A percentile compares a stretch with the other conserved stretches of the same genome.
Evolutionary conservation across 768 basidiomycete genomes (phyloP).

Genomic region (Boletus huronensis): DNA sequence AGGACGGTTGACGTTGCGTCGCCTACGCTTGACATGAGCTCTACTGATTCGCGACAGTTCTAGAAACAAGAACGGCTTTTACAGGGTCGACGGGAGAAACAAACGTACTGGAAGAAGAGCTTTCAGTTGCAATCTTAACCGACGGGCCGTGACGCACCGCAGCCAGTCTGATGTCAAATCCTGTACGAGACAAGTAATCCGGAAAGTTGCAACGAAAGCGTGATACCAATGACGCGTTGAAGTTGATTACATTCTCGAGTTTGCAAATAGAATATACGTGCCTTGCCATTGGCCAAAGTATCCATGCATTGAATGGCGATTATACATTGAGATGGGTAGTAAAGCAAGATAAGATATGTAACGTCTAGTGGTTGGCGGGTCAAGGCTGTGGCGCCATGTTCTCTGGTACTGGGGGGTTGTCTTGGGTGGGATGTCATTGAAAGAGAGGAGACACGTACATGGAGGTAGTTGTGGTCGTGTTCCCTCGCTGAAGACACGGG

Average conservation of each 20-base stretch:
- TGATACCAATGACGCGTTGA: not conserved
- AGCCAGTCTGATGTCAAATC: conserved; percentile 14
- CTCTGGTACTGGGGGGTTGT: conserved; percentile 44
- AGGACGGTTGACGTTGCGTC: conserved; percentile 13
- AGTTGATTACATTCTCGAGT: not conserved
- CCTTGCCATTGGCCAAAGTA: conserved; percentile 26
- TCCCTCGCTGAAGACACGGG: conserved; percentile 82
- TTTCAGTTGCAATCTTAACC: conserved; percentile 11
- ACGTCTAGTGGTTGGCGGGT: conserved; percentile 49
- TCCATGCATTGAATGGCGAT: conserved; percentile 35
- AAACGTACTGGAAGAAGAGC: not conserved
- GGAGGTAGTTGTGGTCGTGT: conserved; percentile 78
- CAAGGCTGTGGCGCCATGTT: conserved; percentile 50
- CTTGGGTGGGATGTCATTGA: conserved; percentile 5
- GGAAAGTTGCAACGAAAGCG: not conserved
- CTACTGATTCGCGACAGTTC: not conserved
- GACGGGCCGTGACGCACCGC: not conserved
- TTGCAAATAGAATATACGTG: conserved; percentile 9
- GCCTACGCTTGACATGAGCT: conserved; percentile 17
- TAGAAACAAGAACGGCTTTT: no score
- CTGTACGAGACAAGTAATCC: not conserved
- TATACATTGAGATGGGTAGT: conserved; percentile 37
- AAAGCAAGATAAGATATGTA: conserved; percentile 30
- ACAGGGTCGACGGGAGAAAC: not conserved
- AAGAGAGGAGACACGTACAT: conserved; percentile 44